These are phyloP conservation scores for Yamadazyma ubonensis DNA, from an alignment of 805 yeast species.

Conservation along the genomic window DNA sequence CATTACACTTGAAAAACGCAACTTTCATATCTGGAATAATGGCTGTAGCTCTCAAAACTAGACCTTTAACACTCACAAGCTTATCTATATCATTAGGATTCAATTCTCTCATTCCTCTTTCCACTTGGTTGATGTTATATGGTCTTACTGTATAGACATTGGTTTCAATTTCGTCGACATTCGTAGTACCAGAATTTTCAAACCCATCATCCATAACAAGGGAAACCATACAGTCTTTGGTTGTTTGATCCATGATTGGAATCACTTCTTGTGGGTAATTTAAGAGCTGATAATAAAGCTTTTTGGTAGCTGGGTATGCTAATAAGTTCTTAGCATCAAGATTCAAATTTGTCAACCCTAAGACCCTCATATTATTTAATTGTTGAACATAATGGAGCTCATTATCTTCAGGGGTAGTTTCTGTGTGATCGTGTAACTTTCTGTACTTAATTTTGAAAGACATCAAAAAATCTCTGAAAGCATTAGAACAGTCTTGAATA, in stretches of 20 bases:
- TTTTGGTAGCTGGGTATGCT: slow-evolving; percentile 72
- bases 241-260: slow-evolving; percentile 96
- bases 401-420: slow-evolving; percentile 57
- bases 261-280: slow-evolving; percentile 96
- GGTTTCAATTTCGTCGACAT: slow-evolving; percentile 72
- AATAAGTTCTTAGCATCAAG: slow-evolving; percentile 79
- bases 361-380: slow-evolving; percentile 68
- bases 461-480: slow-evolving; percentile 80
- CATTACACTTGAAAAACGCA: slow-evolving; percentile 92
- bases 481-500: slow-evolving; percentile 79
- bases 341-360: slow-evolving; percentile 81
- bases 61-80: slow-evolving; percentile 85
- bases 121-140: slow-evolving; percentile 65
- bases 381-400: slow-evolving; percentile 70
- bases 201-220: slow-evolving; percentile 51
- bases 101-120: slow-evolving; percentile 83
- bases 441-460: slow-evolving; percentile 79
- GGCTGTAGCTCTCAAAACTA: slow-evolving; percentile 84
- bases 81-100: slow-evolving; percentile 95
- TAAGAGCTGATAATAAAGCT: slow-evolving; percentile 79
- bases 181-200: slow-evolving; percentile 23
- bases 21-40: slow-evolving; percentile 97
- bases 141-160: slow-evolving; percentile 87
- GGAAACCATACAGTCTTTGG: slow-evolving; percentile 84
- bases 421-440: slow-evolving; percentile 42